A percentile compares a stretch with the other conserved stretches of the same genome.
Evolutionary conservation across 768 basidiomycete genomes (phyloP).

Genomic region (Scleroderma citrinum): DNA sequence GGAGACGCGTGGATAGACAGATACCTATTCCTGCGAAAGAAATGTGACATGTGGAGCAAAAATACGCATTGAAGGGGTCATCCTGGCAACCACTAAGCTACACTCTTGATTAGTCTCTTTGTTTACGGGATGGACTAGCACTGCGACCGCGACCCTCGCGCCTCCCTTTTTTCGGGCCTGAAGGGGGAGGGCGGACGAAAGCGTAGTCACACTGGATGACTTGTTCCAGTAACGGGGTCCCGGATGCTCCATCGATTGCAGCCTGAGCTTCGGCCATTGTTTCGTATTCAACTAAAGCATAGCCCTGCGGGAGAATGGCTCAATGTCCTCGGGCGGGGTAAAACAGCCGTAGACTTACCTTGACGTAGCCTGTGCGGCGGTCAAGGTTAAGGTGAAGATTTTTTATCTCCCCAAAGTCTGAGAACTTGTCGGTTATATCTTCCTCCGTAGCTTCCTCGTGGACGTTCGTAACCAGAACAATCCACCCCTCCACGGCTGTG

Average conservation of each 20-base stretch:
- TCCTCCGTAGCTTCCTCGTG: constrained; percentile 99
- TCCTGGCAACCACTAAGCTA: too few species aligned
- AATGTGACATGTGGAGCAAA: too few species aligned
- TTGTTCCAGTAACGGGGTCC: constrained; percentile 81
- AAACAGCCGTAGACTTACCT: constrained; percentile 47
- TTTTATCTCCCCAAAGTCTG: constrained; percentile 95
- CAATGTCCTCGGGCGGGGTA: not conserved
- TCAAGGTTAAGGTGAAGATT: constrained; percentile 96
- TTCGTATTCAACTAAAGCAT: constrained; percentile 96
- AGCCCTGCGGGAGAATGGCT: constrained; percentile 57
- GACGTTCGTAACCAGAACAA: constrained; percentile 91
- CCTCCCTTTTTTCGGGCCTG: constrained; percentile 75
- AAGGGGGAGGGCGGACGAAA: constrained; percentile 80
- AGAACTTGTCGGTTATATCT: constrained; percentile 93
- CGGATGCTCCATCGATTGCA: constrained; percentile 87
- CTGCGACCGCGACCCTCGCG: constrained; percentile 64
- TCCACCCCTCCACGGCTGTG: constrained; percentile 97
- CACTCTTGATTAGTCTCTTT: constrained; percentile 14
- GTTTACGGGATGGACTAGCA: constrained; percentile 70
- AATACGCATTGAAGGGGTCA: too few species aligned
- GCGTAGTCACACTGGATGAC: constrained; percentile 85
- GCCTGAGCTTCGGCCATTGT: constrained; percentile 91
- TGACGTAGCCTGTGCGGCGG: constrained; percentile 96
- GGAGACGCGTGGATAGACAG: too few species aligned
- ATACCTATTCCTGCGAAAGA: too few species aligned